These are phyloP conservation scores for Trypanosoma rangeli DNA, from an alignment of 208 protist genomes.

Conservation along the genomic window DNA sequence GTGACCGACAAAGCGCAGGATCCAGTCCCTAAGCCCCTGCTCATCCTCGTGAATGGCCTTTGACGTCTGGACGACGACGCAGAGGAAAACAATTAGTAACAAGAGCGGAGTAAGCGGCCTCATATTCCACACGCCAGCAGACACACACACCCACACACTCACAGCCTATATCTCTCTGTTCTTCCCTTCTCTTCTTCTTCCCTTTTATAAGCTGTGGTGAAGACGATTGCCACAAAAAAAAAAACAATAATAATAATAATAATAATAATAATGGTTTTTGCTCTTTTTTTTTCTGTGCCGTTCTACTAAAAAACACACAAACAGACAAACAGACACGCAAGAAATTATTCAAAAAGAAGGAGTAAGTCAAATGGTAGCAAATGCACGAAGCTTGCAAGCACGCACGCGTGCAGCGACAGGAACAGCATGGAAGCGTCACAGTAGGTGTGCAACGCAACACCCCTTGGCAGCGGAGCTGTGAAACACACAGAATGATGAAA, in stretches of 20 bases:
- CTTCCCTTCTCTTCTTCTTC: background rate
- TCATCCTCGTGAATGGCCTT: slow-evolving; percentile 88
- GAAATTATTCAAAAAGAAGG: too few relatives aligned
- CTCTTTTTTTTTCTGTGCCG: too few relatives aligned
- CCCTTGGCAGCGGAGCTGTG: background rate
- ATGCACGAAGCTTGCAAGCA: too few relatives aligned
- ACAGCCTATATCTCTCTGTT: background rate
- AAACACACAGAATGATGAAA: slow-evolving; percentile 13
- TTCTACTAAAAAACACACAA: too few relatives aligned
- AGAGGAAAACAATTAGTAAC: slow-evolving; percentile 13
- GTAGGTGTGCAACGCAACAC: background rate
- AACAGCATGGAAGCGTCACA: slow-evolving; percentile 10
- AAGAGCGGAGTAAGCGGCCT: slow-evolving; percentile 3
- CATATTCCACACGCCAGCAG: background rate
- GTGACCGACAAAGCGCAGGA: slow-evolving; percentile 71
- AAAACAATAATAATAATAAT: too few relatives aligned
- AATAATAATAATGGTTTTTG: too few relatives aligned
- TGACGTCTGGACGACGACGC: slow-evolving; percentile 19
- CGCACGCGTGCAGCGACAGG: background rate
- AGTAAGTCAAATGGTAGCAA: too few relatives aligned
- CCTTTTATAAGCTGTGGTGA: background rate
- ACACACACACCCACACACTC: too few relatives aligned
- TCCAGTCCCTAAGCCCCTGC: slow-evolving; percentile 81
- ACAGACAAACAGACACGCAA: too few relatives aligned
- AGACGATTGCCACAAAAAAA: background rate